Conservation (phyloP, 192 early-diverging fungal species). For the Coemansia sp. region DNA sequence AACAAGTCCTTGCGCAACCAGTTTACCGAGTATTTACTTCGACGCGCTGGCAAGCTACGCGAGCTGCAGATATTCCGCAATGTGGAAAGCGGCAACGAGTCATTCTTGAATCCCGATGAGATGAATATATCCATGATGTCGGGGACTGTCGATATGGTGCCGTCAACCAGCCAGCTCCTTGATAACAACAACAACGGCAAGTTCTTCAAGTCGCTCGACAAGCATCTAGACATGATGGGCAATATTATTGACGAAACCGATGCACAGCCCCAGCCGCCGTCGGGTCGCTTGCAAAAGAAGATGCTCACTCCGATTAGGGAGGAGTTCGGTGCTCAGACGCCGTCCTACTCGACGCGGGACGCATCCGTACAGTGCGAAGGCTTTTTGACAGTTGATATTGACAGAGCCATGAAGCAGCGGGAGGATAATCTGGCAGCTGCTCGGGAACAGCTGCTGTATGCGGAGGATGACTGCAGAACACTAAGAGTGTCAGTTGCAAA, state of each 20-base stretch:
- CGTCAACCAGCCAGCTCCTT: constrained; percentile 41
- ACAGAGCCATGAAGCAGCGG: constrained; percentile 1
- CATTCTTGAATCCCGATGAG: constrained; percentile 21
- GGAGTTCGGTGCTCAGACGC: constrained; percentile 13
- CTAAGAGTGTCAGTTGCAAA: constrained; percentile 28
- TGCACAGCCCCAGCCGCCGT: not conserved
- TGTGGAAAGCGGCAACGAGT: constrained; percentile 10
- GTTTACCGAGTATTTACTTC: constrained; percentile 24
- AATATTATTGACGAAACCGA: constrained; percentile 38
- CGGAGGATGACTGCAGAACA: constrained; percentile 28
- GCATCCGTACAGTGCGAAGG: constrained; percentile 22
- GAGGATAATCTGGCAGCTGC: constrained; percentile 11
- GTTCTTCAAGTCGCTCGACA: constrained; percentile 30
- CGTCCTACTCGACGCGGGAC: constrained; percentile 6
- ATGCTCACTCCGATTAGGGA: constrained; percentile 46
- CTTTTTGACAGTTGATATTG: constrained; percentile 8
- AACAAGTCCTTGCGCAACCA: constrained; percentile 42
- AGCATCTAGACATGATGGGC: constrained; percentile 41
- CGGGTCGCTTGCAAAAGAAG: constrained; percentile 16
- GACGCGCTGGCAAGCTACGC: constrained; percentile 33
- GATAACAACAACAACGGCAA: constrained; percentile 28
- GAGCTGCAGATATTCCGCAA: constrained; percentile 29
- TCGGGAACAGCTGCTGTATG: constrained; percentile 3
- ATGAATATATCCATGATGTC: constrained; percentile 33
- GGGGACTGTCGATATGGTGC: constrained; percentile 28